Base-by-base conservation (phyloP, 1,139 yeast species). In the Scheffersomyces lignicola region DNA sequence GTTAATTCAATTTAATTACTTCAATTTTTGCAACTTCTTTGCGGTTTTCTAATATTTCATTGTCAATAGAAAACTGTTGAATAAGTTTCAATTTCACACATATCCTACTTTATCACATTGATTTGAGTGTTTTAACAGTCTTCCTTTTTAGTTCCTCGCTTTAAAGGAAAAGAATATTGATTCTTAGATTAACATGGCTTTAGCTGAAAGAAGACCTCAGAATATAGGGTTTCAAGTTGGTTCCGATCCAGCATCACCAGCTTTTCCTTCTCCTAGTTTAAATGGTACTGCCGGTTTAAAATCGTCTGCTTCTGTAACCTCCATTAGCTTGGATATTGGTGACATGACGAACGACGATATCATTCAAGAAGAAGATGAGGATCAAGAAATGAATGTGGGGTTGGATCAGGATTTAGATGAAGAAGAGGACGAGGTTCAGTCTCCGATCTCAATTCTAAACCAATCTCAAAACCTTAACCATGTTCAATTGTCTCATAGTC, bases 131-230 rank as follows among this genome's bases (percentile, higher is more conserved):
- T 17, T 16, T 16, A 13, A 17, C n/a, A 7, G 22, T 22, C 14
- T 21, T 25, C 16, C 21, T 16, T 30, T 16, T 14, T 22, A 16
- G 4, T 21, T 14, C 12, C 24, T 29, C 14, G 22, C 15, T 21
- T 22, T 7, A 10, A 26, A 15, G n/a, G n/a, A n/a, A n/a, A n/a
- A n/a, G 23, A 29, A 13, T 28, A 21, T 21, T 21, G n/a, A 18
- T 25, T 27, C 24, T n/a, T n/a, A n/a, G n/a, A n/a, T 20, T 36
- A 55, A 35, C 33, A 74, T 74, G 80, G 80, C 80, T 39, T 65
- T 74, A 60, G 77, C 80, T 47, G 77, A 73, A 50, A 73, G 78
- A 72, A 70, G 78, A 68, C 78, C 79, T 31, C 9, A 11, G 6
- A 7, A 6, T 9, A 65, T 72, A 42, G 74, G 71, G 33, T 56